These are phyloP conservation scores for Oryza brachyantha DNA, from an alignment of 176 grass and related monocot species.

Conservation along the genomic window DNA sequence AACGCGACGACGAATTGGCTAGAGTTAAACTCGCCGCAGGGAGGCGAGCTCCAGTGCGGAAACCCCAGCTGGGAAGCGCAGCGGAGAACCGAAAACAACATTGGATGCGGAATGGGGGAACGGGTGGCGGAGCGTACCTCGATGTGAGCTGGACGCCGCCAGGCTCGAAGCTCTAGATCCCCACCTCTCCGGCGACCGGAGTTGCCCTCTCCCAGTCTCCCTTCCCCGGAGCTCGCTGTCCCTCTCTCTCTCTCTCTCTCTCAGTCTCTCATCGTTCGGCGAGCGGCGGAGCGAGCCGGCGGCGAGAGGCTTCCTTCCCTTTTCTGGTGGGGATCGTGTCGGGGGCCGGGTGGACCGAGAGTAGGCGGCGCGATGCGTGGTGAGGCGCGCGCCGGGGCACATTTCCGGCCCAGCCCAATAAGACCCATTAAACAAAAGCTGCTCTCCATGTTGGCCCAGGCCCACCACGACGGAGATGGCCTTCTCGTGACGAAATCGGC, in stretches of 20 bases:
- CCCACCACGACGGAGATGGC: too few species aligned
- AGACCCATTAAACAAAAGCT: not conserved
- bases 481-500: too few species aligned
- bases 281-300: too few species aligned
- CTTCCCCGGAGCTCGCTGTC: not conserved
- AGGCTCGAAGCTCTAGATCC: not conserved
- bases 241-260: not conserved
- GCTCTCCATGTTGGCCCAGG: not conserved
- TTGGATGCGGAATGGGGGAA: not conserved
- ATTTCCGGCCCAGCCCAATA: not conserved
- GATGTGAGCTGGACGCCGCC: not conserved
- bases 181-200: not conserved
- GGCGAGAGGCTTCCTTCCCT: too few species aligned
- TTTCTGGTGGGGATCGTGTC: too few species aligned
- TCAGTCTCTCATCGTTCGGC: too few species aligned
- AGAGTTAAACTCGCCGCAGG: not conserved
- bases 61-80: not conserved
- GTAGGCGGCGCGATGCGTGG: too few species aligned
- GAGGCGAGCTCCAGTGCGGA: not conserved
- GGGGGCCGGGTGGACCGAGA: too few species aligned
- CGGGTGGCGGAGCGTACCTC: not conserved
- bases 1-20: not conserved
- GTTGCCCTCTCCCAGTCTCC: too few species aligned
- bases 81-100: not conserved
- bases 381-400: too few species aligned